Evolutionary conservation across 78 protist species (phyloP).

Genomic region (Dictyostelium firmibasis): DNA sequence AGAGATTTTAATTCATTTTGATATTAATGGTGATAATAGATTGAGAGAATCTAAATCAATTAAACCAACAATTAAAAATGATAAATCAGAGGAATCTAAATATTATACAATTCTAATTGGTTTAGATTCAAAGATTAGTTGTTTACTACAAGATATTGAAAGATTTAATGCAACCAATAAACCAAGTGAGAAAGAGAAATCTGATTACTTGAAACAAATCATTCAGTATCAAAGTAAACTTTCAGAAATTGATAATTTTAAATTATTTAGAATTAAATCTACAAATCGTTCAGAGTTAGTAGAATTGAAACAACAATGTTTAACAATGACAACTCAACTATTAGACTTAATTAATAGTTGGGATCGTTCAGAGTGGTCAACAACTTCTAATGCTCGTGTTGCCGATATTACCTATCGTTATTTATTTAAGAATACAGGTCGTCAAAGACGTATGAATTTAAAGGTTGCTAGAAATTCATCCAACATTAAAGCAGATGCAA

Average conservation of each 20-base stretch:
- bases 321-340: not conserved
- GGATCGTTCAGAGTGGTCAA: slow-evolving; percentile 41
- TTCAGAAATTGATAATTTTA: slow-evolving; percentile 7
- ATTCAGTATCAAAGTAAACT: not conserved
- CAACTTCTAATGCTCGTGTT: not conserved
- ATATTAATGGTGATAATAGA: not conserved
- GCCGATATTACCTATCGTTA: slow-evolving; percentile 64
- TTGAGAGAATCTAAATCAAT: not conserved
- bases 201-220: not conserved
- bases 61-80: slow-evolving; percentile 5
- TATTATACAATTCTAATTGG: not conserved
- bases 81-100: not conserved
- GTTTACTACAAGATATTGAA: not conserved
- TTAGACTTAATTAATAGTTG: slow-evolving; percentile 50
- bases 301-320: slow-evolving; percentile 12
- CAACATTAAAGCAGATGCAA: slow-evolving; percentile 2
- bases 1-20: not conserved
- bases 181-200: slow-evolving; percentile 9
- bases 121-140: not conserved
- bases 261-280: not conserved
- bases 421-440: slow-evolving; percentile 37
- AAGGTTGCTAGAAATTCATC: slow-evolving; percentile 44
- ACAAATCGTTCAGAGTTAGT: slow-evolving; percentile 28
- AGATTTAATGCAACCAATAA: not conserved
- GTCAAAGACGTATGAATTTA: slow-evolving; percentile 55